Conservation (phyloP, 306 rosid species). For the Sindora glabra region DNA sequence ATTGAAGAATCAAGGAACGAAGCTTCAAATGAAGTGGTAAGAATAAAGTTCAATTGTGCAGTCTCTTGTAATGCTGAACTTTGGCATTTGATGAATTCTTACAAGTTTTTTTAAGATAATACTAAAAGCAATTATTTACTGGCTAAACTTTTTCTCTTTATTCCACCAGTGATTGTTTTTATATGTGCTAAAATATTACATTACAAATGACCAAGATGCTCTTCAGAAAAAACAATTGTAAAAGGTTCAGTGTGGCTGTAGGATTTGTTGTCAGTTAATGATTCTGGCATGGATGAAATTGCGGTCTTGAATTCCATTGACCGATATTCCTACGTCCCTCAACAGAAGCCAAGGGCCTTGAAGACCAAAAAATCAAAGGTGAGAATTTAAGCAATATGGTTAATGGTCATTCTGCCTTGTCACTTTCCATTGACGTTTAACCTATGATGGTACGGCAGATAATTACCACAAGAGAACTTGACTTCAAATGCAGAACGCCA, state of each 20-base stretch:
- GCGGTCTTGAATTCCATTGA: constrained; percentile 40
- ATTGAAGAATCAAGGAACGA: constrained; percentile 29
- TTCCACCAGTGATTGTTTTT: neutral
- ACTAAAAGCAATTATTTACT: no score
- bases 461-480: constrained; percentile 10
- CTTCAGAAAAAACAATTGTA: neutral
- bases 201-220: neutral
- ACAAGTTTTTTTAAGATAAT: no score
- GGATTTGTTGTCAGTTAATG: constrained; percentile 31
- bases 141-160: neutral
- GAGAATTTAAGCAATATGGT: neutral
- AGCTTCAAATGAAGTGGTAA: constrained; percentile 44
- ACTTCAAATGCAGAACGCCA: neutral
- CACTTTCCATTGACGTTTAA: neutral
- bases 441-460: constrained; percentile 38
- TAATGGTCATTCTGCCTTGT: constrained; percentile 8
- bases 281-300: constrained; percentile 19
- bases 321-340: constrained; percentile 31
- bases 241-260: constrained; percentile 21
- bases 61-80: constrained; percentile 9
- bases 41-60: constrained; percentile 9
- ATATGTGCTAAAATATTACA: neutral
- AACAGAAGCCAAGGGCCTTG: constrained; percentile 39
- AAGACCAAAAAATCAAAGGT: constrained; percentile 69
- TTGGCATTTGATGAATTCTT: neutral